phyloP scores from a whole-genome alignment of 73 alveolate genomes.

The Blepharisma japonicum region DNA sequence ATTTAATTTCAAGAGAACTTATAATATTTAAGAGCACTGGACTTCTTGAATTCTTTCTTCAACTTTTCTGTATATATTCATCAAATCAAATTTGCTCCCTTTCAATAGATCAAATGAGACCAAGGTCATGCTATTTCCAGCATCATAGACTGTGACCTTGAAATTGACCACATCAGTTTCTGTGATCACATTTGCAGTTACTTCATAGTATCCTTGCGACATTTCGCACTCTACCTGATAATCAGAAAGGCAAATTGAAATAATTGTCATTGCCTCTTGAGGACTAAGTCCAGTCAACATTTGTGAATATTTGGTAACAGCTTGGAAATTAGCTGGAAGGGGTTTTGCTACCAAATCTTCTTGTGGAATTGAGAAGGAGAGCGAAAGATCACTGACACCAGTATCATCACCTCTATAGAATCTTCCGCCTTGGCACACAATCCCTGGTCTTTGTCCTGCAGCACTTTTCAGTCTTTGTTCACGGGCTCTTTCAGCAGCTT shows the following conservation, averaged over 20 bases:
- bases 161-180: slow-evolving; percentile 26
- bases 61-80: background rate
- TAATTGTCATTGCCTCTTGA: background rate
- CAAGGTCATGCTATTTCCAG: background rate
- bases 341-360: background rate
- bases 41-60: too few species aligned
- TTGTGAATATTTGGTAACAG: slow-evolving; percentile 34
- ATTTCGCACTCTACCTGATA: slow-evolving; percentile 13
- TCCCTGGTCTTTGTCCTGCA: slow-evolving; percentile 32
- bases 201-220: slow-evolving; percentile 3
- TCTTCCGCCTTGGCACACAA: slow-evolving; percentile 11
- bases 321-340: slow-evolving; percentile 34
- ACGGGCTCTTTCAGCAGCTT: slow-evolving; percentile 41
- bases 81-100: background rate
- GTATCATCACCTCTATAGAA: slow-evolving; percentile 26
- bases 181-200: slow-evolving; percentile 18
- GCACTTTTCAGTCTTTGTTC: slow-evolving; percentile 24
- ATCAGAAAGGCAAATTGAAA: slow-evolving; percentile 1
- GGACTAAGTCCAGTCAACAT: slow-evolving; percentile 26
- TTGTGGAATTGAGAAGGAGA: slow-evolving; percentile 9
- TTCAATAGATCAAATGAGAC: background rate
- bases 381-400: slow-evolving; percentile 30
- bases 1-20: too few species aligned
- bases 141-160: background rate
- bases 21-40: too few species aligned